Evolutionary conservation across 2,329 filamentous ascomycete genomes (phyloP), one percentile per base, ranked within the genome.

Genomic region (Metarhizium brunneum): DNA sequence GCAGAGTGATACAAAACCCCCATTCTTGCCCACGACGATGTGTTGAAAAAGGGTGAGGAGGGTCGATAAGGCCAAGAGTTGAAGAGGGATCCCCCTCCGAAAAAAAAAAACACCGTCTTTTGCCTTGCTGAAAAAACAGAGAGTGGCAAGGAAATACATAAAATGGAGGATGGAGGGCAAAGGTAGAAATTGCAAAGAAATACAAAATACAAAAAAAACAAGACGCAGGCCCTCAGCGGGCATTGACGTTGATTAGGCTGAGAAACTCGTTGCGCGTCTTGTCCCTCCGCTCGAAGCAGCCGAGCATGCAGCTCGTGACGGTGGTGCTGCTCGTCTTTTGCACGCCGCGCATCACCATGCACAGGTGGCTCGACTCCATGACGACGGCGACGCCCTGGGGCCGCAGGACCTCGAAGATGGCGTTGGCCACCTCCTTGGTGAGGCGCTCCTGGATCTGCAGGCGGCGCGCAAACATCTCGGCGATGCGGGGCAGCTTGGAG

Each of bases 331-430:
- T 83, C 0, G 90, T 91, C 78, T 99, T 96, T 69, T 96, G 84
- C 10, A 99, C 92, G n/a, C 94, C 94, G 50, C 94, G 84, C 92
- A 96, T 97, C 16, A 96, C 91, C 92, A 97, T 99, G 77, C 94
- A 99, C 50, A 97, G 77, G 73, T 99, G 94, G 66, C 85, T 92
- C 14, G 90, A 95, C 68, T 99, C 94, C 87, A 99, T 96, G 57
- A 99, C 92, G 2, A 99, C 94, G 20, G 90, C 92, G 2, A 99
- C 92, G 50, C 94, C 94, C 68, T 95, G 90, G 2, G 94, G 94
- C 69, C 95, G 88, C 50, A 99, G 79, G 13, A 97, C 86, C 66
- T 97, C 92, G 68, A 91, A 91, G 59, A 99, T 87, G 16, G 94
- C 92, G 59, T 96, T 83, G 20, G 94, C 94, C 14, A 99, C 92